Base-by-base conservation (phyloP, 768 basidiomycete species). In the Pisolithus orientalis region DNA sequence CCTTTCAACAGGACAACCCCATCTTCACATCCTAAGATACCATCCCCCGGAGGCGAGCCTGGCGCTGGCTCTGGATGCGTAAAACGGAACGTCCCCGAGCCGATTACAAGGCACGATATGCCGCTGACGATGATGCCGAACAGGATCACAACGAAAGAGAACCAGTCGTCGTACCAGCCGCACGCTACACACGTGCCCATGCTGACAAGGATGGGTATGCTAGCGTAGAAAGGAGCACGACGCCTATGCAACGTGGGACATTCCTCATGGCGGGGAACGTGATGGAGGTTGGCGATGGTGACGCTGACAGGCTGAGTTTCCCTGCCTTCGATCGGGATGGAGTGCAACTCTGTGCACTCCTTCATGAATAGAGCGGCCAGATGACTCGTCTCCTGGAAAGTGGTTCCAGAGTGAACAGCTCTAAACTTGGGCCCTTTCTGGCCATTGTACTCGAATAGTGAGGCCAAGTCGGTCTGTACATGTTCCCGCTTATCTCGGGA, bases 91-190 rank as follows among this genome's bases (percentile, higher is more conserved):
- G 45, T 54, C 39, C 60, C 69, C 0, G 57, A 61, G 2, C 68
- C 68, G 8, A 69, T 58, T 2, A 58, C 53, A 9, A 58, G 49
- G 45, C 60, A 58, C 13, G 69, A 58, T 6, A 65, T 29, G 14
- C 70, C 69, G 13, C 57, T 59, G 47, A 62, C 50, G 10, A 71
- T 16, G n/a, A 72, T 68, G 8, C 70, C 70, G 6, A 70, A 21
- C 1, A 65, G 28, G 44, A 71, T 66, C 27, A 66, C 56, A 4
- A 59, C 48, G 28, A 65, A 65, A 46, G 56, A 66, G 39, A 52
- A 67, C 66, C 67, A 71, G 46, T 71, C 70, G 1, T 40, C 2
- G 40, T 53, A 54, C 39, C 61, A 32, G 3, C 55, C 66, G 34
- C 67, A 67, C 39, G 59, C 42, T 44, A 51, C 24, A 44, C 64